Evolutionary conservation across 495 filamentous ascomycete species (phyloP).

Genomic region (Talaromyces adpressus): DNA sequence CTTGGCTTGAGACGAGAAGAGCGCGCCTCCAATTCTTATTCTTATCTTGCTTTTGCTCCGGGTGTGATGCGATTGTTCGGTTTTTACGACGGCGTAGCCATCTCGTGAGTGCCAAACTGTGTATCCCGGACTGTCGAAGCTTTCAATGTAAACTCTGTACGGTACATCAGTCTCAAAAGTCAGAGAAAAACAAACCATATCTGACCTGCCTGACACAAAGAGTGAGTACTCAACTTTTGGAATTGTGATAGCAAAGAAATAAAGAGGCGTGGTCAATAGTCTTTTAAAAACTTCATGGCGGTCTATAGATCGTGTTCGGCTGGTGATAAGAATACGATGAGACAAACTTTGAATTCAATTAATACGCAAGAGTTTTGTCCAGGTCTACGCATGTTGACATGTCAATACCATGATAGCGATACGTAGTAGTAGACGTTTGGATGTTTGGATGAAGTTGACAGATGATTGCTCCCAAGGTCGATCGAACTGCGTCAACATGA

Average conservation of each 20-base stretch:
- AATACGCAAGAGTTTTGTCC: background rate
- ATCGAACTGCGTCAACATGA: constrained; percentile 6
- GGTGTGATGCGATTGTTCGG: background rate
- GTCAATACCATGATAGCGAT: too few relatives aligned
- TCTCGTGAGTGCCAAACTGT: too few relatives aligned
- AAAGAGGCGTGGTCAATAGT: background rate
- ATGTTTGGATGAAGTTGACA: background rate
- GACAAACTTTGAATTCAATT: background rate
- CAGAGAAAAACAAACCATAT: background rate
- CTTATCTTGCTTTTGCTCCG: background rate
- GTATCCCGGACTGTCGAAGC: too few relatives aligned
- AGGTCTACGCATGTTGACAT: too few relatives aligned
- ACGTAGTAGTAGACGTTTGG: background rate
- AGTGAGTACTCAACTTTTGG: background rate
- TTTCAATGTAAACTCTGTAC: background rate
- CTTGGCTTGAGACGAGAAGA: background rate
- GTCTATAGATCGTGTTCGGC: background rate
- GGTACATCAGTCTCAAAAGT: background rate
- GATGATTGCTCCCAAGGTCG: background rate
- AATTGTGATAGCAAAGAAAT: background rate
- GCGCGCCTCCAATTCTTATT: background rate
- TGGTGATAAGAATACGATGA: background rate
- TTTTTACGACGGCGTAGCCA: background rate
- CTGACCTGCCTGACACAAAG: background rate
- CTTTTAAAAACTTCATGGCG: background rate